A percentile compares a stretch with the other conserved stretches of the same genome.
Conservation (phyloP, 2,329 filamentous ascomycete species). For the Emergomyces africanus region DNA sequence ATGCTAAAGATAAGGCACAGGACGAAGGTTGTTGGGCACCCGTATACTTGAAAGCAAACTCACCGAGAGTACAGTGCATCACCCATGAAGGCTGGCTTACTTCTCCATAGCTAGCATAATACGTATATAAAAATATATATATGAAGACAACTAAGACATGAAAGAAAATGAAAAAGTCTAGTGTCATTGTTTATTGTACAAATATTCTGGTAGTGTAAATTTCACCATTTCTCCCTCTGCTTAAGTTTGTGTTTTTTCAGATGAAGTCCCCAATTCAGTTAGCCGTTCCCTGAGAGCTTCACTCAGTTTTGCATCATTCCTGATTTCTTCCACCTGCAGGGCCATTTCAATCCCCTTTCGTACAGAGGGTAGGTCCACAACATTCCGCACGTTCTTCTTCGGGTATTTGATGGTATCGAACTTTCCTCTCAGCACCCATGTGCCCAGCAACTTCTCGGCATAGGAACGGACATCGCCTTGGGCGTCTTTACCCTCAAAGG, state of each 20-base stretch:
- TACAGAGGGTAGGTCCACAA: conserved; percentile 20
- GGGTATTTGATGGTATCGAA: conserved; percentile 13
- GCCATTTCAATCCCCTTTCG: conserved; percentile 31
- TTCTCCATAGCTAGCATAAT: neutral
- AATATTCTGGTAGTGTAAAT: neutral
- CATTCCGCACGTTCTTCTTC: neutral
- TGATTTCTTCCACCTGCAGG: conserved; percentile 21
- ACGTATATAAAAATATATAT: neutral
- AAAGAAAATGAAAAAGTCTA: conserved; percentile 1
- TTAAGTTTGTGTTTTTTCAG: conserved; percentile 29
- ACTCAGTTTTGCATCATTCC: conserved; percentile 15
- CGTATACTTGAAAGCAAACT: neutral
- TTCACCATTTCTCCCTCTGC: neutral
- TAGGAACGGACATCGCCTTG: conserved; percentile 28
- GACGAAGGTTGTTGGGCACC: too few species aligned
- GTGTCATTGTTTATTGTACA: conserved; percentile 6
- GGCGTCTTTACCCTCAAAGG: conserved; percentile 28
- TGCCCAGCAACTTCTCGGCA: conserved; percentile 24
- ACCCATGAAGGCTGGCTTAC: neutral
- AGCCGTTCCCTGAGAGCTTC: conserved; percentile 15
- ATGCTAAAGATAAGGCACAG: too few species aligned
- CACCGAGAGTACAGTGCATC: neutral
- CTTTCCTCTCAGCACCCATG: conserved; percentile 17
- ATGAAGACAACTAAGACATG: neutral
- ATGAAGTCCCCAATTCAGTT: conserved; percentile 40